phyloP scores from a whole-genome alignment of 78 protist genomes.

The Dictyostelium discoideum region DNA sequence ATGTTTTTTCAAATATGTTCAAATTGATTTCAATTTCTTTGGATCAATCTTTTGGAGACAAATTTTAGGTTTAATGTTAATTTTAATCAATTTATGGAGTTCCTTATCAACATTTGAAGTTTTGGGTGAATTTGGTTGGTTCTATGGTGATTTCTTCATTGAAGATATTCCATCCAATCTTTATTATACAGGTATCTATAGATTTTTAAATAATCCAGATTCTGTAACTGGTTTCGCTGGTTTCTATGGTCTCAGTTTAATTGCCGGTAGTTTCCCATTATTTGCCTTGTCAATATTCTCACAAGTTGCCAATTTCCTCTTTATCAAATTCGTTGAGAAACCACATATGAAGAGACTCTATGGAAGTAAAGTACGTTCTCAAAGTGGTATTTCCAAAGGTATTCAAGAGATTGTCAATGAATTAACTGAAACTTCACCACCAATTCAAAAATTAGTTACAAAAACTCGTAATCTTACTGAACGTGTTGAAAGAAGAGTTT shows the following conservation, averaged over 20 bases:
- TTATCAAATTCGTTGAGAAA: conserved; percentile 76
- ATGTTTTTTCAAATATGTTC: conserved; percentile 50
- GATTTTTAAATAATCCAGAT: conserved; percentile 88
- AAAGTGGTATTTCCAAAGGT: conserved; percentile 70
- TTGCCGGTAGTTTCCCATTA: conserved; percentile 63
- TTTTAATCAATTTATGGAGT: conserved; percentile 72
- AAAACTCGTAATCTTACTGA: conserved; percentile 58
- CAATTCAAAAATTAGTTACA: conserved; percentile 60
- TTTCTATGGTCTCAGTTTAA: conserved; percentile 76
- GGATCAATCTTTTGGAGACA: conserved; percentile 72
- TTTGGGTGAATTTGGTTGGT: conserved; percentile 87
- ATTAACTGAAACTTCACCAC: conserved; percentile 45
- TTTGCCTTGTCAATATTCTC: conserved; percentile 73
- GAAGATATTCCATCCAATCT: conserved; percentile 53
- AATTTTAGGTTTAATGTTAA: conserved; percentile 64
- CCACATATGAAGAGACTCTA: conserved; percentile 87
- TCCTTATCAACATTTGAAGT: conserved; percentile 65
- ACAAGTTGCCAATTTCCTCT: conserved; percentile 59
- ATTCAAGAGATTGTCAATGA: conserved; percentile 76
- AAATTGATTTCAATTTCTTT: conserved; percentile 40
- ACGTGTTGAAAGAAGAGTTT: conserved; percentile 51
- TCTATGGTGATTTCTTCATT: conserved; percentile 88
- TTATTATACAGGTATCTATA: conserved; percentile 83
- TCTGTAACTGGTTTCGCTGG: conserved; percentile 77
- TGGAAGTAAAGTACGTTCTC: conserved; percentile 76